phyloP scores from a whole-genome alignment of 2,329 filamentous ascomycete species.

The Pochonia chlamydosporia region DNA sequence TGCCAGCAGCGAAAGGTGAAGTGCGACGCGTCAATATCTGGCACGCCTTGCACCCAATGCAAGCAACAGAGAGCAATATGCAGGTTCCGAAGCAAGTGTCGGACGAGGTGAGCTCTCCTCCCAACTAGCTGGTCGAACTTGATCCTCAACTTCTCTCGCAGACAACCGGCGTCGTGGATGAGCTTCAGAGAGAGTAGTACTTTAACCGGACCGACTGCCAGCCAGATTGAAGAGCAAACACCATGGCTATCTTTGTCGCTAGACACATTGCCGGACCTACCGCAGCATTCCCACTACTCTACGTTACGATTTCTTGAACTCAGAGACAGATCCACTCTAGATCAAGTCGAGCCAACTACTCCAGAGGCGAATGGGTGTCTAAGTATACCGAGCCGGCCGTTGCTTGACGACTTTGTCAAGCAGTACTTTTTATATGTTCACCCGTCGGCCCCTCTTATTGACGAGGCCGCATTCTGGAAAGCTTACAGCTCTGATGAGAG shows the following conservation, averaged over 20 bases:
- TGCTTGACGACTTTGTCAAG: neutral
- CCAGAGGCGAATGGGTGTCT: neutral
- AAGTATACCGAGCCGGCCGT: neutral
- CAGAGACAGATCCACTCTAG: neutral
- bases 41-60: neutral
- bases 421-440: conserved; percentile 3
- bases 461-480: conserved; percentile 1
- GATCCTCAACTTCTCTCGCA: neutral
- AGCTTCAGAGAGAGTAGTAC: neutral
- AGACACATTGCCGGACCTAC: neutral
- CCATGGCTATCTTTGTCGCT: neutral
- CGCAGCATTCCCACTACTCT: neutral
- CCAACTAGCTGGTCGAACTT: neutral
- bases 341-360: neutral
- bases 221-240: neutral
- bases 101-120: neutral
- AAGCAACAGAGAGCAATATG: neutral
- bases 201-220: neutral
- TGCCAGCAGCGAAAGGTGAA: neutral
- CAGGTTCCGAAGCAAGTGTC: neutral
- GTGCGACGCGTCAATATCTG: neutral
- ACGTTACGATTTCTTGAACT: neutral
- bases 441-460: neutral
- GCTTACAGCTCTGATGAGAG: neutral
- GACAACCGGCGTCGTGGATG: neutral